These are phyloP conservation scores for Cyclotella atomus DNA, from an alignment of 108 stramenopile species.

Conservation along the genomic window DNA sequence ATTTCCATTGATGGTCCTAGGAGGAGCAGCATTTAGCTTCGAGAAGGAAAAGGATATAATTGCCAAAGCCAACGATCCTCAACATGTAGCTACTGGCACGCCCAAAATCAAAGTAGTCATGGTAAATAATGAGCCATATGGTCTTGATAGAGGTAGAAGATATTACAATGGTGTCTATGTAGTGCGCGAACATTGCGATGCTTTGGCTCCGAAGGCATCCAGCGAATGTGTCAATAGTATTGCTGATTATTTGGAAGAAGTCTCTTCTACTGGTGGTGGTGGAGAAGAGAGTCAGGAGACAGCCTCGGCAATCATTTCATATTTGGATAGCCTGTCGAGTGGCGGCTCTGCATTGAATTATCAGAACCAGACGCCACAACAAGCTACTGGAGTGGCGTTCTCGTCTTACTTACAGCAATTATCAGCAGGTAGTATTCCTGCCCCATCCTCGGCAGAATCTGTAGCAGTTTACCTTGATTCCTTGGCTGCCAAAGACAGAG, in stretches of 20 bases:
- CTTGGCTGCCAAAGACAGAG: constrained; percentile 14
- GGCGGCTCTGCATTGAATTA: not conserved
- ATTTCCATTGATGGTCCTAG: constrained; percentile 3
- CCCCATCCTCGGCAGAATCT: constrained; percentile 25
- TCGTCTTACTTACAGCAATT: constrained; percentile 39
- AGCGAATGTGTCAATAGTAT: constrained; percentile 40
- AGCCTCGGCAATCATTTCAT: constrained; percentile 25
- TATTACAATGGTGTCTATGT: constrained; percentile 39
- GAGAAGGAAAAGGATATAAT: not conserved
- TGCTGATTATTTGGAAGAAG: constrained; percentile 26
- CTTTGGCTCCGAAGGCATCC: constrained; percentile 3
- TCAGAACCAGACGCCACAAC: not conserved
- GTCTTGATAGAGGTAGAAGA: constrained; percentile 29
- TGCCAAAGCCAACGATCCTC: not conserved
- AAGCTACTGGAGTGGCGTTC: constrained; percentile 28
- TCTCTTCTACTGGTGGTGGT: not conserved
- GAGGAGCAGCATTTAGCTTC: not conserved
- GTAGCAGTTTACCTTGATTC: constrained; percentile 34
- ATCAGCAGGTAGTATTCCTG: constrained; percentile 30
- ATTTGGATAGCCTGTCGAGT: constrained; percentile 36
- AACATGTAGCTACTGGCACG: constrained; percentile 1
- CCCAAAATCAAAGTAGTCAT: constrained; percentile 28
- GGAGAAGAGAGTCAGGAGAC: constrained; percentile 22
- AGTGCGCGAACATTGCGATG: constrained; percentile 25
- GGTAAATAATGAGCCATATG: constrained; percentile 34